Conservation (phyloP, 306 rosid genomes). For the Pyrus bretschneideri region DNA sequence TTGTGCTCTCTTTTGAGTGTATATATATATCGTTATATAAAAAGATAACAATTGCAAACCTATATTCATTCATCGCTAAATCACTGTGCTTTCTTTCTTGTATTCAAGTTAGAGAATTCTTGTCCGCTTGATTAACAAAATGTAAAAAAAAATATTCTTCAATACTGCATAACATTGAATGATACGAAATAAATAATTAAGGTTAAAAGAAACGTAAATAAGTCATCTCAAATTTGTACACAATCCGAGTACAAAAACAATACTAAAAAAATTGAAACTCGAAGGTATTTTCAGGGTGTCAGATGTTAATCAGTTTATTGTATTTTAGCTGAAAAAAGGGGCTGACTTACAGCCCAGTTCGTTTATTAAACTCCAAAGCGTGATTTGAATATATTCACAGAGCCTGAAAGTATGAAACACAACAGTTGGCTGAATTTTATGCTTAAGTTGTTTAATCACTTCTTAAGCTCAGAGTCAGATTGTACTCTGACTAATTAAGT, state of each 20-base stretch:
- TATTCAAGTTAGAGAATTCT: too few species aligned
- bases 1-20: too few species aligned
- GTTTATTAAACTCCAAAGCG: conserved; percentile 29
- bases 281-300: conserved; percentile 35
- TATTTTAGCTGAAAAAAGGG: conserved; percentile 26
- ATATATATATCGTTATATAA: too few species aligned
- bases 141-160: too few species aligned
- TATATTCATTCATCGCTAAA: too few species aligned
- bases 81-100: too few species aligned
- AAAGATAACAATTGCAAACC: too few species aligned
- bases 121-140: too few species aligned
- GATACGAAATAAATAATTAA: too few species aligned
- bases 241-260: neutral
- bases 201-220: too few species aligned
- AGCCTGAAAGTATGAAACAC: neutral
- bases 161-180: too few species aligned
- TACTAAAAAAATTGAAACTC: neutral
- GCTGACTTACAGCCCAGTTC: conserved; percentile 20
- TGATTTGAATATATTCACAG: conserved; percentile 30
- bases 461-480: neutral
- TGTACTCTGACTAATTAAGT: neutral
- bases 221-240: neutral
- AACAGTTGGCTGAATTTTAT: neutral
- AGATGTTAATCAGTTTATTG: conserved; percentile 32
- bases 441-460: neutral